phyloP scores from a whole-genome alignment of 2,329 filamentous ascomycete species.

The Aspergillus thermomutatus region DNA sequence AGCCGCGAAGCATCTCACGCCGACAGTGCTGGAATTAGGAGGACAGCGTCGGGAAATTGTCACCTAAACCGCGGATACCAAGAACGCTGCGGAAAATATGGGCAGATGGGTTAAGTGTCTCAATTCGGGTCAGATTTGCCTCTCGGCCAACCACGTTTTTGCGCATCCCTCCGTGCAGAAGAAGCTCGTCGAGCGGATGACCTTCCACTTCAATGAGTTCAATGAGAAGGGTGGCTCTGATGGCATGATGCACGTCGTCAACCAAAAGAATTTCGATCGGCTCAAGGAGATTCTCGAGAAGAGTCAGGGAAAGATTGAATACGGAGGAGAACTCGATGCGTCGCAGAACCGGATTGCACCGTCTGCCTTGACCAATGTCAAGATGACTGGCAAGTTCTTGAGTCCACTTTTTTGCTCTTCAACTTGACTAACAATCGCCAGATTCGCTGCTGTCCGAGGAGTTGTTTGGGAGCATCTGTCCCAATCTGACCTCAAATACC shows the following conservation, averaged over 20 bases:
- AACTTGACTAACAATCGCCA: too few species aligned
- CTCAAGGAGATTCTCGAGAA: constrained; percentile 35
- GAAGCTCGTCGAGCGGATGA: constrained; percentile 34
- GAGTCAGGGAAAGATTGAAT: constrained; percentile 37
- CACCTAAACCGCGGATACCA: constrained; percentile 39
- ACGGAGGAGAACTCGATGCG: constrained; percentile 33
- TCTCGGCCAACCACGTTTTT: constrained; percentile 45
- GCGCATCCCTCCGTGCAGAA: constrained; percentile 40
- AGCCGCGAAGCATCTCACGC: constrained; percentile 47
- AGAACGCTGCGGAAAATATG: constrained; percentile 44
- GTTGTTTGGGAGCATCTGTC: constrained; percentile 45
- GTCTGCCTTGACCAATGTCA: constrained; percentile 39
- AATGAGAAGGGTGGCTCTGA: constrained; percentile 17
- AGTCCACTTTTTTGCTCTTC: too few species aligned
- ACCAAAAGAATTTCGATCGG: constrained; percentile 43
- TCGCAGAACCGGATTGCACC: too few species aligned
- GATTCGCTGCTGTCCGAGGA: constrained; percentile 46
- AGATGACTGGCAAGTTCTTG: constrained; percentile 4
- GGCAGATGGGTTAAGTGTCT: constrained; percentile 42
- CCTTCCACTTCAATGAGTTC: constrained; percentile 34
- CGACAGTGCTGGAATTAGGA: constrained; percentile 45
- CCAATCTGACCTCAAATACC: constrained; percentile 33
- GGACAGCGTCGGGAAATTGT: constrained; percentile 47
- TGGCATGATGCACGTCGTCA: constrained; percentile 38
- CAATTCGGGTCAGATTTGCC: constrained; percentile 44